These are phyloP conservation scores for Wallacemonas sp. DNA, from an alignment of 208 protist species.

Conservation along the genomic window DNA sequence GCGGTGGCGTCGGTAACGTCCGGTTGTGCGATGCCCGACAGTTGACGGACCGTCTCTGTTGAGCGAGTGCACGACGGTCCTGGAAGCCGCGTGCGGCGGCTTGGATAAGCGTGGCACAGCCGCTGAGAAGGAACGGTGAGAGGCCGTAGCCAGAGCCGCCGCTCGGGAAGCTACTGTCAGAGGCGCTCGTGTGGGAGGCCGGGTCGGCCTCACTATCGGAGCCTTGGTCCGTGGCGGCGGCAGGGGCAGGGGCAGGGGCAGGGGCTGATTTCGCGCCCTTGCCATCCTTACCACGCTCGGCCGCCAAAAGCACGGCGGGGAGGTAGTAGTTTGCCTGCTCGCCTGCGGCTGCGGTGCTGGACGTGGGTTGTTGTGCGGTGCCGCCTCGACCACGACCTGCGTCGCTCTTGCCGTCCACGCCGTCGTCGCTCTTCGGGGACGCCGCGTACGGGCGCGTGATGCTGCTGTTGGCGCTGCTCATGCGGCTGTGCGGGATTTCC, in stretches of 20 bases:
- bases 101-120: conserved; percentile 1
- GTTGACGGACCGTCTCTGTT: not conserved
- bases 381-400: too few relatives aligned
- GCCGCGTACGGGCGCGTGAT: not conserved
- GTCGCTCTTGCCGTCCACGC: too few relatives aligned
- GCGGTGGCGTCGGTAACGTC: not conserved
- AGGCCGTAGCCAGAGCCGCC: not conserved
- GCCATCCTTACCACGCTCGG: too few relatives aligned
- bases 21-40: not conserved
- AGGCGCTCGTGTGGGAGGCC: not conserved
- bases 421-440: too few relatives aligned
- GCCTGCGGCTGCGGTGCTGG: too few relatives aligned
- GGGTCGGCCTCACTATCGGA: too few relatives aligned
- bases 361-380: too few relatives aligned
- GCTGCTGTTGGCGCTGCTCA: conserved; percentile 3
- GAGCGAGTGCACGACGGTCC: not conserved
- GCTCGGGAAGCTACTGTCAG: not conserved
- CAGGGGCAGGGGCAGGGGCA: too few relatives aligned
- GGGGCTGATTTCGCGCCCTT: too few relatives aligned
- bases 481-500: not conserved
- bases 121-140: not conserved
- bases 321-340: too few relatives aligned
- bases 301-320: too few relatives aligned
- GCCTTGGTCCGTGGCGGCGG: too few relatives aligned
- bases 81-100: conserved; percentile 7